Base-by-base conservation (phyloP, 2,329 filamentous ascomycete genomes). In the Emmonsiellopsis sp. region DNA sequence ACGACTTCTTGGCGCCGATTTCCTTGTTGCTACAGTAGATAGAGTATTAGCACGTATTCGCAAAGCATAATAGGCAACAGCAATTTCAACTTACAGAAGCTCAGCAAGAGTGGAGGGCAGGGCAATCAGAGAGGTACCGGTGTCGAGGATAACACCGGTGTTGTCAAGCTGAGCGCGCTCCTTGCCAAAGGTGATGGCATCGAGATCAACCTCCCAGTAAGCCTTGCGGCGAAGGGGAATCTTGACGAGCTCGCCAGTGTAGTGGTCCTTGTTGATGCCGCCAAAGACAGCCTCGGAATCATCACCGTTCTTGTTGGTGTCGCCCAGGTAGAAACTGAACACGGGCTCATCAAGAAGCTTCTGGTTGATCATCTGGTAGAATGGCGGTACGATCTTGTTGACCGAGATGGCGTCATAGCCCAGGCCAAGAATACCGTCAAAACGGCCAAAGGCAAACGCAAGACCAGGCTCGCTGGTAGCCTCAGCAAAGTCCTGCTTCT, bases 161-260 rank as follows among this genome's bases (percentile, higher is more conserved):
- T 89, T 83, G 61, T 97, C 92, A 60, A 97, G 84, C 72, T 95
- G 87, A 57, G 91, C 91, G 61, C 83, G 85, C 67, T 87, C 82
- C 51, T 91, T 81, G 64, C 93, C 94, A 60, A 96, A 89, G 53
- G 86, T 84, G 75, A 98, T 93, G 59, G 89, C 80, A 66, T 97
- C 86, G 57, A 98, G 84, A 66, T 97, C 91, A 53, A 98, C 92
- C 81, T 98, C 93, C 93, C 93, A 98, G 82, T 98, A 98, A 49
- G 93, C 93, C 86, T 97, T 97, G 71, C 93, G 89, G 73, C 93
- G 89, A 63, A 98, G 83, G 53, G 93, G 93, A 62, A 98, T 89
- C 73, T 90, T 94, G 70, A 85, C 88, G 65, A 98, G 81, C 73
- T 97, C 85, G 67, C 93, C 93, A 40, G 80, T 84, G 73, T 82